Base-by-base conservation (phyloP, 257 asterid species). In the Rhazya stricta region DNA sequence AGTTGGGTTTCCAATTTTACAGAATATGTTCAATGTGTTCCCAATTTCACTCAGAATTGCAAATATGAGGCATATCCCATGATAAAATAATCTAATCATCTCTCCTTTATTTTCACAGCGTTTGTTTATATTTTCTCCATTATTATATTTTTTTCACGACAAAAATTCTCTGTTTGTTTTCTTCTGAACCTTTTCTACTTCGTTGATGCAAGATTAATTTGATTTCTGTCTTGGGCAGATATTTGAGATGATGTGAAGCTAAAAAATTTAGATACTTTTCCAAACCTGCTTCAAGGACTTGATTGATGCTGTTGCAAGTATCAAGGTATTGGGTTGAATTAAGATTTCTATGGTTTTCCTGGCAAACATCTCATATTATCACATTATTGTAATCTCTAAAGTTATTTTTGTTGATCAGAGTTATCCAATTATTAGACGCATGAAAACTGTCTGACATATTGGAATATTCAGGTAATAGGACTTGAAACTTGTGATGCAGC, bases 171-270 rank as follows among this genome's bases (percentile, higher is more conserved):
- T 45, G 30, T 0, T 67, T 70, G 69, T 32, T 62, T 48, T 42
- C n/a, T 19, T 15, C 12, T 51, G 54, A 5, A 4, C 29, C 19
- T 23, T 48, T 73, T 51, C 37, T 30, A 21, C 15, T 48, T 43
- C 3, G 58, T 58, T 45, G 48, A 54, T 50, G 12, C 3, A 9
- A 15, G 57, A 75, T 77, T 46, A 74, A 78, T 63, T 67, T 50
- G 30, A 75, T 67, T 51, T 85, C 75, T 80, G 77, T 51, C 67
- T 77, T 72, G 53, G 41, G 82, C 96, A 93, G 98, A 91, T 93
- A 72, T 89, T 91, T 83, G 97, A 89, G 92, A 85, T 91, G 86
- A 78, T 93, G 83, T 89, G 88, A 88, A 75, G 79, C 63, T 73
- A 58, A 42, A 51, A 75, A 67, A 75, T n/a, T n/a, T 73, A 73